Base-by-base conservation (phyloP, 1,284 basidiomycete genomes). In the Cryptococcus amylolentus region DNA sequence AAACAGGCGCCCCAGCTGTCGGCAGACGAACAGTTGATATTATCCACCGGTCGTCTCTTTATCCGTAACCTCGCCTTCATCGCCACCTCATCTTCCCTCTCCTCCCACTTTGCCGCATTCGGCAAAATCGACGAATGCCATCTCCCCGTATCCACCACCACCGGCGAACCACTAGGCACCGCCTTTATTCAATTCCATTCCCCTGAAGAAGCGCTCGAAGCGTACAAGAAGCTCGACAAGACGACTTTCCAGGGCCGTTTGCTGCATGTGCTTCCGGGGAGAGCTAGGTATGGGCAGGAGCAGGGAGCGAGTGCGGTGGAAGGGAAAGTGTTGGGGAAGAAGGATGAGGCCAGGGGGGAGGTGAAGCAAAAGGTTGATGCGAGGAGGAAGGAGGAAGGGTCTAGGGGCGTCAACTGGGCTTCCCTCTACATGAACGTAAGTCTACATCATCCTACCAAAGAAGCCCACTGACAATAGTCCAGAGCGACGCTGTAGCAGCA, bases 381-480 rank as follows among this genome's bases (percentile, higher is more conserved):
- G 43, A 87, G 88, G 73, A 81, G 86, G 61, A 95, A 89, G 73
- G 81, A 85, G 14, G 81, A 78, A 27, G 86, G 88, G 6, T 86
- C 86, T 38, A 87, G 86, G 64, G 91, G 91, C 60, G 94, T 97
- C 70, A 96, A 95, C 76, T 98, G 95, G 95, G 87, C 87, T 46
- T 89, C 91, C 81, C 76, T 98, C 60, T 98, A 95, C 72, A 95
- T 98, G 91, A 98, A 96, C 81, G 92, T 93, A 79, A 77, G 89
- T 87, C 6, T 2, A 16, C n/a, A 23, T 47, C 23, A 38, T 41
- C 10, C 20, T 31, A 12, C n/a, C 4, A 16, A 12, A 23, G 31
- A 27, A 27, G n/a, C 35, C 37, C 7, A 27, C 23, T 42, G 23
- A 37, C 38, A 41, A 3, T 14, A 3, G 14, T 40, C 16, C 69